phyloP scores from a whole-genome alignment of 2,329 filamentous ascomycete species.

The Ophiosphaerella narmari region DNA sequence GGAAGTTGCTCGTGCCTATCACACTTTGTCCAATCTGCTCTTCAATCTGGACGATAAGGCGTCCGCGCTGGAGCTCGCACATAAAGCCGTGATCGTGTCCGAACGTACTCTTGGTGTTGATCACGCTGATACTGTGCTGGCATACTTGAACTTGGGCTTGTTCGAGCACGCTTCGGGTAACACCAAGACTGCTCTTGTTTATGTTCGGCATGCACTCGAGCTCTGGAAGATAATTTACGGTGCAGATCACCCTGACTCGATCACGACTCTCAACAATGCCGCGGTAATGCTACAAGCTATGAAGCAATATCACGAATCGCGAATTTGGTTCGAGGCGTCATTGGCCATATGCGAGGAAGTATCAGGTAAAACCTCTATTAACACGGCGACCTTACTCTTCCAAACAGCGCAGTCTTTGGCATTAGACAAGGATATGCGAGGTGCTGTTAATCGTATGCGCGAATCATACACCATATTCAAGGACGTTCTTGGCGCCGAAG shows the following conservation, averaged over 20 bases:
- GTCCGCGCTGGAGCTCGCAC: slow-evolving; percentile 89
- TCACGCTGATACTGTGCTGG: slow-evolving; percentile 88
- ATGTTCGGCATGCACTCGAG: slow-evolving; percentile 89
- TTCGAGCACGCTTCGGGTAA: slow-evolving; percentile 93
- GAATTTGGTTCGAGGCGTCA: slow-evolving; percentile 95
- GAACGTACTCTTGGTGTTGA: slow-evolving; percentile 94
- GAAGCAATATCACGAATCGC: slow-evolving; percentile 92
- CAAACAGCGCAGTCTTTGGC: slow-evolving; percentile 95
- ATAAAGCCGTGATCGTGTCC: slow-evolving; percentile 94
- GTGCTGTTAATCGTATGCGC: slow-evolving; percentile 88
- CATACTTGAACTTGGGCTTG: slow-evolving; percentile 92
- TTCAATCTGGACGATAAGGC: slow-evolving; percentile 98
- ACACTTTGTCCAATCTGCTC: slow-evolving; percentile 92
- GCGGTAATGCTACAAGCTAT: slow-evolving; percentile 97
- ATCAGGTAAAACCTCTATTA: slow-evolving; percentile 87
- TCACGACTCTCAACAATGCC: slow-evolving; percentile 98
- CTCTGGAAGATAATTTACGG: slow-evolving; percentile 98
- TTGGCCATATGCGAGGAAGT: slow-evolving; percentile 86
- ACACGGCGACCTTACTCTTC: slow-evolving; percentile 93
- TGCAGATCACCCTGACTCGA: slow-evolving; percentile 89
- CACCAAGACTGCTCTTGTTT: slow-evolving; percentile 82
- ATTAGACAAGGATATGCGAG: slow-evolving; percentile 93
- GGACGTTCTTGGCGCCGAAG: slow-evolving; percentile 79
- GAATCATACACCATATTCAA: slow-evolving; percentile 97
- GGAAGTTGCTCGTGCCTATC: slow-evolving; percentile 93